Evolutionary conservation across 2,329 filamentous ascomycete genomes (phyloP), one percentile per base, ranked within the genome.

Genomic region (Claviceps sp.): DNA sequence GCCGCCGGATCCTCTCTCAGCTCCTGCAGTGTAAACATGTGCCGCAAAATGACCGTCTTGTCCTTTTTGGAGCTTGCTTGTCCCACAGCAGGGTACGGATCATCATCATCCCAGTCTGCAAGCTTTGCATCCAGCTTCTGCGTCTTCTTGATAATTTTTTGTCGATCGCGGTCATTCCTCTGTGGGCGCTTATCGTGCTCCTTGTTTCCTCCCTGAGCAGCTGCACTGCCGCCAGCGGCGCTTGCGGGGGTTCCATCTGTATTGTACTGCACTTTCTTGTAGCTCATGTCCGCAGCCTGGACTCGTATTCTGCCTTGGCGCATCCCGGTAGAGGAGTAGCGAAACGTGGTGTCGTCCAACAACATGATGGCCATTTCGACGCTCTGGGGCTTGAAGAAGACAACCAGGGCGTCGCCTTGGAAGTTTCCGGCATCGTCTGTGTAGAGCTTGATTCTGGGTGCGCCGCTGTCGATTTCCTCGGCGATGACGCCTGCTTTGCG

Each of bases 371-470:
- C 88, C 71, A 89, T 84, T 43, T 85, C 74, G 54, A 98, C 91
- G n/a, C 87, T 94, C 64, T 95, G 89, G 0, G 89, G 86, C 60
- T 93, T 88, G 77, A 95, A 96, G 70, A 94, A 98, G 39, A 97
- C 87, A 51, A 98, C 75, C 37, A 98, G 76, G 2, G 88, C 90
- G 64, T 97, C 90, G 55, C 93, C 93, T 65, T 96, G 97, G 75
- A 95, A 95, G 16, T 81, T 79, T 19, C 89, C 93, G 1, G 83
- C 70, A 1, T 85, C 81, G 64, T 96, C 84, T 19, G 75, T 81
- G 70, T 98, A 98, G 67, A 98, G 81, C 71, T 95, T 97, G 69
- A 98, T 91, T 40, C 93, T 84, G 45, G 89, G 88, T 46, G 82
- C 80, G 52, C 88, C 87, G 61, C 83, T 89, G 62, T 96, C 90